Evolutionary conservation across 371 early-diverging fungal species (phyloP), one percentile per base, ranked within the genome.

Genomic region (Actinomucor elegans): DNA sequence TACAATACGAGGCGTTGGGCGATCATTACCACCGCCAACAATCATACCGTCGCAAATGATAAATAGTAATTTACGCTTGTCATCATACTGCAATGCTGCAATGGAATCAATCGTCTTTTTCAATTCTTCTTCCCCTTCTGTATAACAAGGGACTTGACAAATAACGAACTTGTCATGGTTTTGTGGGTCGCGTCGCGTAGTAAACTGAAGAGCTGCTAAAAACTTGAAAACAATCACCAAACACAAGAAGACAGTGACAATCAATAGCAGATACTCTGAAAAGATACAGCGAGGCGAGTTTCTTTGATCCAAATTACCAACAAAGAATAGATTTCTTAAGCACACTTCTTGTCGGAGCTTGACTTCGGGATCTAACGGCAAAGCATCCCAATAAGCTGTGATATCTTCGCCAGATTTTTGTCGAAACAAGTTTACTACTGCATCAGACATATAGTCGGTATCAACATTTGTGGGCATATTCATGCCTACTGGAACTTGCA

Each of bases 161-260:
- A 99, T 91, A 15, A 93, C 90, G 72, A 98, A 98, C 71, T 91
- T 90, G 57, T 93, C 90, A 32, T 89, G 88, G 18, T 86, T 85
- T 59, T 94, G 91, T 0, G 95, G 94, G 1, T 88, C 86, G 5
- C 84, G 82, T 11, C 62, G 61, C 5, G 80, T 67, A 34, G 71
- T 73, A 56, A 83, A 74, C 67, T 94, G 97, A 44, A 98, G 67
- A 2, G 98, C 96, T 6, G 96, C 90, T 59, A 94, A 70, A 48
- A 92, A 93, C 73, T 95, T 96, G 73, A 95, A 81, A 41, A 89
- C 77, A 43, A 96, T 89, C 24, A 96, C 88, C 37, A 83, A 67
- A 26, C 91, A 88, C 48, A 95, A 67, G 32, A 93, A 67, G 12
- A 77, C 75, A 6, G 96, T 87, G 33, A 87, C 77, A 27, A 80